Conservation (phyloP, 2,329 filamentous ascomycete species). For the Colletotrichum limetticola region DNA sequence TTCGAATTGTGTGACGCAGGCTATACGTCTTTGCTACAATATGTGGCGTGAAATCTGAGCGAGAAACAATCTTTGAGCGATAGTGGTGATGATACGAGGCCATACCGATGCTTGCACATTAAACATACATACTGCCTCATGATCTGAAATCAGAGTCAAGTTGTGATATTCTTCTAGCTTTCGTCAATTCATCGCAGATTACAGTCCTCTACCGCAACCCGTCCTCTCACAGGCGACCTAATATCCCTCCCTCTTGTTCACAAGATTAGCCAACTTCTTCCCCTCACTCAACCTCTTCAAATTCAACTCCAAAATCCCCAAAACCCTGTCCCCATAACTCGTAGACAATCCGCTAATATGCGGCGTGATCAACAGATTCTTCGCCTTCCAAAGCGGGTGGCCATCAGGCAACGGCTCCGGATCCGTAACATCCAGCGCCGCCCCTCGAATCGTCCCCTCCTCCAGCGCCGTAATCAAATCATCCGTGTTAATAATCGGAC, state of each 20-base stretch:
- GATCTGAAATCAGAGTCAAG: too few species aligned
- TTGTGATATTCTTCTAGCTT: background rate
- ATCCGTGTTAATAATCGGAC: slow-evolving; percentile 57
- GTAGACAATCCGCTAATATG: slow-evolving; percentile 58
- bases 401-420: slow-evolving; percentile 79
- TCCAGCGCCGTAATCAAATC: slow-evolving; percentile 72
- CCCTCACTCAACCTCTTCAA: slow-evolving; percentile 50
- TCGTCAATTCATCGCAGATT: background rate
- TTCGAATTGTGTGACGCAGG: too few species aligned
- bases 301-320: slow-evolving; percentile 56
- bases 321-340: slow-evolving; percentile 51
- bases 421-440: slow-evolving; percentile 82
- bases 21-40: too few species aligned
- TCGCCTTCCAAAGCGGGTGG: slow-evolving; percentile 75
- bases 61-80: too few species aligned
- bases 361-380: slow-evolving; percentile 73
- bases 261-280: slow-evolving; percentile 51
- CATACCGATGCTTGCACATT: too few species aligned
- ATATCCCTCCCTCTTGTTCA: slow-evolving; percentile 45
- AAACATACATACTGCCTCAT: too few species aligned
- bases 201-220: background rate
- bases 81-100: too few species aligned
- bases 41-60: too few species aligned
- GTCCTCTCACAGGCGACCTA: background rate
- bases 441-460: slow-evolving; percentile 70